Percentiles rank a stretch among this genome's conserved stretches.
Evolutionary conservation across 306 rosid genomes (phyloP).

Genomic region (Glycine soja): DNA sequence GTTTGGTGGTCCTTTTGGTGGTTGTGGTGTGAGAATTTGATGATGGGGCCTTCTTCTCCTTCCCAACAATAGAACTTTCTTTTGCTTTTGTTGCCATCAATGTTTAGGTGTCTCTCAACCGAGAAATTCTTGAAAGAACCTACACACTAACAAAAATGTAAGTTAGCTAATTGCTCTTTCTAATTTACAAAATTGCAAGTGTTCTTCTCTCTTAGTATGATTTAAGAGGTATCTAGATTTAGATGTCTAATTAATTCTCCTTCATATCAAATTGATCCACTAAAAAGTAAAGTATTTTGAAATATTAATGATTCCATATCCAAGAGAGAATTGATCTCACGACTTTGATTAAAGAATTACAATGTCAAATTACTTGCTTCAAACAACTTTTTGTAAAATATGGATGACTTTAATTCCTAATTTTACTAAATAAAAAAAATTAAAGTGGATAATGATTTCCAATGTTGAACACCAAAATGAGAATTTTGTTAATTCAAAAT

Average conservation of each 20-base stretch:
- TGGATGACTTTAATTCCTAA: neutral
- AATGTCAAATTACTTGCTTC: too few species aligned
- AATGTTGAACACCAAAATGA: neutral
- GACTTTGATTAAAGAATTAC: too few species aligned
- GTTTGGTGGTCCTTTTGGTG: constrained; percentile 42
- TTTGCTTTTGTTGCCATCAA: constrained; percentile 65
- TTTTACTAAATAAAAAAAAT: neutral
- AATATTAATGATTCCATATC: neutral
- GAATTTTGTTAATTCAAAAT: neutral
- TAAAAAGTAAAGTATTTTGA: too few species aligned
- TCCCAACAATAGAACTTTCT: constrained; percentile 46
- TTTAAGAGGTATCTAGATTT: too few species aligned
- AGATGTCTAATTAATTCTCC: too few species aligned
- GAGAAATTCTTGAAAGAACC: constrained; percentile 6
- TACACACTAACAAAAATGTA: constrained; percentile 8
- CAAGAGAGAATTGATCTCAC: neutral
- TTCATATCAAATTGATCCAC: too few species aligned
- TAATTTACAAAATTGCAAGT: neutral
- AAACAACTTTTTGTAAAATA: neutral
- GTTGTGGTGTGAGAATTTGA: constrained; percentile 42
- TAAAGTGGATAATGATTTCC: neutral
- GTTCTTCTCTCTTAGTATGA: too few species aligned
- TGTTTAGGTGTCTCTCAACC: neutral
- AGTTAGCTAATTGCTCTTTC: neutral
- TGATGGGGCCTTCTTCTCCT: constrained; percentile 51